phyloP scores from a whole-genome alignment of 306 rosid genomes.

The Oemleria cerasiformis region DNA sequence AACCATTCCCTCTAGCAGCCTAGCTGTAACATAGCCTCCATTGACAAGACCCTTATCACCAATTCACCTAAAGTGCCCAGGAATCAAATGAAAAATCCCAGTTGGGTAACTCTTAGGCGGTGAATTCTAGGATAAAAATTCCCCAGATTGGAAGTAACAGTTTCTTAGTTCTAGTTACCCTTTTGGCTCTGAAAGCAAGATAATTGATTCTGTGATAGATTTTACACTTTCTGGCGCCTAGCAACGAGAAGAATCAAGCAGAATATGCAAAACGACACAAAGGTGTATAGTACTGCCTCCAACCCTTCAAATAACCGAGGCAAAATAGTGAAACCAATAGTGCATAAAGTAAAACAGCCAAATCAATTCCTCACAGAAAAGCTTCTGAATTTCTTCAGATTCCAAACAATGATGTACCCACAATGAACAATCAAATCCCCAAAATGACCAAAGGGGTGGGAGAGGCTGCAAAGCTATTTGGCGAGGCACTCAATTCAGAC shows the following conservation, averaged over 20 bases:
- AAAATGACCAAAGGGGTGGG: conserved; percentile 20
- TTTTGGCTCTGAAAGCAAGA: conserved; percentile 59
- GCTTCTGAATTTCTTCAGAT: conserved; percentile 33
- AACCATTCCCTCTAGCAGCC: conserved; percentile 27
- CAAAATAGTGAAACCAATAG: conserved; percentile 43
- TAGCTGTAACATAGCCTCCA: conserved; percentile 18
- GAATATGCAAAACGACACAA: conserved; percentile 31
- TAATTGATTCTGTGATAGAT: conserved; percentile 11
- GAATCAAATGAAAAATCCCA: conserved; percentile 13
- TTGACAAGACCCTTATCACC: conserved; percentile 45
- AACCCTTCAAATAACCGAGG: conserved; percentile 51
- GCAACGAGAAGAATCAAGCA: conserved; percentile 23
- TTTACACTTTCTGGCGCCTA: conserved; percentile 24
- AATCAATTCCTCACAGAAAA: conserved; percentile 23
- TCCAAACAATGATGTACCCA: conserved; percentile 35
- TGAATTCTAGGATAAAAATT: conserved; percentile 26
- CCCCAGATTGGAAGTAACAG: conserved; percentile 31
- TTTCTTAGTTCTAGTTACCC: conserved; percentile 33
- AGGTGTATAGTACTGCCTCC: conserved; percentile 29
- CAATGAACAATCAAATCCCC: conserved; percentile 44
- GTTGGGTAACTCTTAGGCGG: conserved; percentile 21
- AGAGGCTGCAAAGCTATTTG: conserved; percentile 1
- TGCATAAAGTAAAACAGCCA: conserved; percentile 30
- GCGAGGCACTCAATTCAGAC: conserved; percentile 22
- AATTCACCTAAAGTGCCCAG: conserved; percentile 27